These are phyloP conservation scores for Herpetomonas muscarum DNA, from an alignment of 208 protist species.

Conservation along the genomic window DNA sequence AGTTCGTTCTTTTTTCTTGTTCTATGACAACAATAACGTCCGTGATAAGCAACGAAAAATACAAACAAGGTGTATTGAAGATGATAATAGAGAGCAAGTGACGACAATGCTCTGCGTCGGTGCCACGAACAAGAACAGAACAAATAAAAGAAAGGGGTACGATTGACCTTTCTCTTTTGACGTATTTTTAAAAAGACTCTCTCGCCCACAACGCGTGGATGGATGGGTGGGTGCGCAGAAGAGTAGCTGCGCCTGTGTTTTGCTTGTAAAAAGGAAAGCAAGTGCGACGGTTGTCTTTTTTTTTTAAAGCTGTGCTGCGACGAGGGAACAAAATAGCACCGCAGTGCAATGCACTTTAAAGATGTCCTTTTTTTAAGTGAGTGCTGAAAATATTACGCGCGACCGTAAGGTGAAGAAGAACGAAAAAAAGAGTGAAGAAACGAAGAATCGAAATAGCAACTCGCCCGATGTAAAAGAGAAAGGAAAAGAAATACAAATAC, in stretches of 20 bases:
- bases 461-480: slow-evolving; percentile 2
- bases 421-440: slow-evolving; percentile 11
- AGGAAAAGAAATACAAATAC: slow-evolving; percentile 12
- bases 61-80: neutral
- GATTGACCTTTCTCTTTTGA: no score
- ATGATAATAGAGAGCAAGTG: neutral
- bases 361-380: no score
- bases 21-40: neutral
- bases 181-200: no score
- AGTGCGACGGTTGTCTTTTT: neutral
- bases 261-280: no score
- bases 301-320: neutral
- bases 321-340: no score
- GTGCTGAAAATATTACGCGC: no score
- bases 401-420: neutral
- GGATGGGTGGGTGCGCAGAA: no score
- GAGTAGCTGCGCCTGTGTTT: no score
- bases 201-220: no score
- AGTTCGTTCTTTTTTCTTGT: slow-evolving; percentile 16
- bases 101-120: neutral
- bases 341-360: no score
- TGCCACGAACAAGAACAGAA: neutral
- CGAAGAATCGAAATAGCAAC: neutral
- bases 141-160: no score
- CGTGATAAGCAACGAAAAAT: slow-evolving; percentile 3